Evolutionary conservation across 2,329 filamentous ascomycete species (phyloP), one percentile per base, ranked within the genome.

Genomic region (Bipolaris oryzae): DNA sequence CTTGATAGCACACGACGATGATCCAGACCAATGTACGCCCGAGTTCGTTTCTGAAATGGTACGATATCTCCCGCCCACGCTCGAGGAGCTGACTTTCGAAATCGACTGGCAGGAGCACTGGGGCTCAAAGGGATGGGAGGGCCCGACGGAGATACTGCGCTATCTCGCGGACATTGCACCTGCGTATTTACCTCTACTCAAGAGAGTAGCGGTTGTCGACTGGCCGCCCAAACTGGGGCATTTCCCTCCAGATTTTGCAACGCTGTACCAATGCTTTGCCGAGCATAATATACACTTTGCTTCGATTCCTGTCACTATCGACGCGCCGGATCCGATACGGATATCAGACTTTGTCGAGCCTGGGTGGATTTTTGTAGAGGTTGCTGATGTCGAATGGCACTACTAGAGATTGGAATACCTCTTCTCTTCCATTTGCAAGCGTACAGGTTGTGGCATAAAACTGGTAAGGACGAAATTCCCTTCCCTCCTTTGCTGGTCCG

Each of bases 21-120:
- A 52, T 5, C 41, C 53, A 16, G 31, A 38, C 9, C 28, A 52
- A 11, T 45, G 25, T 6, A 46, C 53, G 7, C 7, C 34, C 11
- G 48, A 46, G 5, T 55, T 55, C 18, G 53, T 55, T 15, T 15
- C 41, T 5, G n/a, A 55, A 7, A 4, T 55, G 7, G 41, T 55
- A 3, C 25, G 20, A 5, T 18, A 37, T 11, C 53, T 55, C n/a
- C 53, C 53, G 21, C 38, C 53, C 2, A 52, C 41, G 7, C 48
- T 55, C 15, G 34, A 55, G 44, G 53, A 55, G 10, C 28, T 55
- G 25, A 55, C 44, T 1, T 52, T 56, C 39, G 53, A 56, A 38
- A 47, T 56, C 18, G 53, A 56, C 28, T 56, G 53, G 48, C 48
- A 52, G 37, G 53, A 56, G 28, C 42, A 52, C 23, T 56, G 53